Percentiles rank a stretch among this genome's conserved stretches.
Evolutionary conservation across 2,329 filamentous ascomycete species (phyloP).

Genomic region (Pseudocercospora ulei): DNA sequence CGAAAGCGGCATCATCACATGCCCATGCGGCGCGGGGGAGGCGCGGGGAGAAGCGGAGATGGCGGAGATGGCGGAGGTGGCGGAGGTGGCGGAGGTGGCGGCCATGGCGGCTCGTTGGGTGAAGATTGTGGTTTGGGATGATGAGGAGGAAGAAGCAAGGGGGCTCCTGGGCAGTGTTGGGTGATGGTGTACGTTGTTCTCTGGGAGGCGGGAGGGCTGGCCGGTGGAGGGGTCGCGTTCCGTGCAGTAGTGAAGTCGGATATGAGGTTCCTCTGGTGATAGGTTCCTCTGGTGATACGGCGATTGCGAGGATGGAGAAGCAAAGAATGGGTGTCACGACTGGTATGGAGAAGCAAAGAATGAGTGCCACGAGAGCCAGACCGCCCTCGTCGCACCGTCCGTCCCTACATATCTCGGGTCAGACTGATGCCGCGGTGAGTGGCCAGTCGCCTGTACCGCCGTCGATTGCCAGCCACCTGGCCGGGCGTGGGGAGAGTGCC

Average conservation of each 20-base stretch:
- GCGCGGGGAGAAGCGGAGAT: constrained; percentile 41
- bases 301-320: constrained; percentile 21
- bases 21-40: too few relatives aligned
- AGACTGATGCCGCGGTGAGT: too few relatives aligned
- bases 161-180: constrained; percentile 24
- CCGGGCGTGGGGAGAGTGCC: constrained; percentile 3
- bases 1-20: too few relatives aligned
- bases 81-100: constrained; percentile 40
- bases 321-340: constrained; percentile 10
- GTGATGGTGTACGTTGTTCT: constrained; percentile 23
- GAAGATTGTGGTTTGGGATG: constrained; percentile 34
- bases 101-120: constrained; percentile 42
- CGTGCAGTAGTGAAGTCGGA: constrained; percentile 23
- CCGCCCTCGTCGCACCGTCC: constrained; percentile 3
- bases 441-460: constrained; percentile 13
- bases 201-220: constrained; percentile 1
- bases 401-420: constrained; percentile 19
- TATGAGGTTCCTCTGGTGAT: too few relatives aligned
- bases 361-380: constrained; percentile 7
- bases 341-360: constrained; percentile 11
- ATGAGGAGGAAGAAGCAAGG: constrained; percentile 14
- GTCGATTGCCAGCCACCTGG: constrained; percentile 2
- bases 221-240: constrained; percentile 12
- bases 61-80: constrained; percentile 40
- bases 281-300: constrained; percentile 19